These are phyloP conservation scores for Leptographium lundbergii DNA, from an alignment of 2,329 filamentous ascomycete species.

Conservation along the genomic window DNA sequence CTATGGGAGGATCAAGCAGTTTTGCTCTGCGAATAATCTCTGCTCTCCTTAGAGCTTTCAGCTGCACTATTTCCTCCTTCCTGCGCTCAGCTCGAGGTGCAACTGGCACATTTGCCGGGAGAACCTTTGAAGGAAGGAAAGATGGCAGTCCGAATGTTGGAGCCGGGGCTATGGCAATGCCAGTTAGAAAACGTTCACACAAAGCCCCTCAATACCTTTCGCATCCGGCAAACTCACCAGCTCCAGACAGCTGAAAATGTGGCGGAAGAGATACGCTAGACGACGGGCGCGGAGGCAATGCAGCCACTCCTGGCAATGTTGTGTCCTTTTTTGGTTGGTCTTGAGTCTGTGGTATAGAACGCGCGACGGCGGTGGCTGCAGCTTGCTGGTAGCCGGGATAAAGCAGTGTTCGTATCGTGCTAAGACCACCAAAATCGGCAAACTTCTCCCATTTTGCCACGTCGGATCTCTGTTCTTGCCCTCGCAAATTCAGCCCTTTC, in stretches of 20 bases:
- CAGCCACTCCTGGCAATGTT: neutral
- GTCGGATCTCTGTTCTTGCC: constrained; percentile 47
- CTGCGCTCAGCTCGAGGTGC: constrained; percentile 32
- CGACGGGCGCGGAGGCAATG: neutral
- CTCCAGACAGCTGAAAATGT: neutral
- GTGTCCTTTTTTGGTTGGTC: neutral
- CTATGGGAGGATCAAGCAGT: constrained; percentile 52
- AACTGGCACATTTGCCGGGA: neutral
- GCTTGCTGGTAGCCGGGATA: constrained; percentile 11
- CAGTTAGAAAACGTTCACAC: neutral
- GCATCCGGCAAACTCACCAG: neutral
- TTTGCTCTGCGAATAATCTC: constrained; percentile 63
- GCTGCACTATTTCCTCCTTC: constrained; percentile 47
- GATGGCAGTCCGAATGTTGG: neutral
- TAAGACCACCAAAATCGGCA: constrained; percentile 35
- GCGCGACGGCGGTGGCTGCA: neutral
- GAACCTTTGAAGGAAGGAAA: neutral
- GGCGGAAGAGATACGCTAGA: neutral
- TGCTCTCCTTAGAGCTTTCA: constrained; percentile 47
- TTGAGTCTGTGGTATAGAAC: neutral
- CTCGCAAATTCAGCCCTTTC: constrained; percentile 56
- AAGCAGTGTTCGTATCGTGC: constrained; percentile 23
- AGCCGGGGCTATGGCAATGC: neutral
- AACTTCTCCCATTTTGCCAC: constrained; percentile 65
- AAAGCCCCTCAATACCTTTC: neutral